phyloP scores from a whole-genome alignment of 2,329 filamentous ascomycete genomes.

The Chalara sp. region DNA sequence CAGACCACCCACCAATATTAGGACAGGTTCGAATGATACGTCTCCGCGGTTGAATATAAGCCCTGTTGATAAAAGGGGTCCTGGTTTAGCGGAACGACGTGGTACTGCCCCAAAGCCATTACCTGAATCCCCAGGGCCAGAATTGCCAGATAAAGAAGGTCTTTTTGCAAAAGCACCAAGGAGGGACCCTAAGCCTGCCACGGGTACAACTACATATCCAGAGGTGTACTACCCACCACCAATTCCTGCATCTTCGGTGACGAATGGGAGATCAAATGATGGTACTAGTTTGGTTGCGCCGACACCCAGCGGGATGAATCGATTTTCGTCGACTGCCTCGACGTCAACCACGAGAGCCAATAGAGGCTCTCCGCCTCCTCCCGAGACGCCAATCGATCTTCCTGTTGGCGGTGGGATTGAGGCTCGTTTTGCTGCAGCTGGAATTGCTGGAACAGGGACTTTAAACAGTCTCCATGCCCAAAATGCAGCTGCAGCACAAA shows the following conservation, averaged over 20 bases:
- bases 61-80: constrained; percentile 49
- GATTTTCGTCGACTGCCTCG: constrained; percentile 76
- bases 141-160: constrained; percentile 68
- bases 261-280: constrained; percentile 12
- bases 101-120: constrained; percentile 77
- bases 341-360: constrained; percentile 89
- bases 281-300: constrained; percentile 20
- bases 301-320: constrained; percentile 43
- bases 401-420: constrained; percentile 77
- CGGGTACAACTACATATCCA: constrained; percentile 16
- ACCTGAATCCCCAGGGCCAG: constrained; percentile 74
- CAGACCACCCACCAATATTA: constrained; percentile 12
- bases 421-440: constrained; percentile 82
- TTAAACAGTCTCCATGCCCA: constrained; percentile 66
- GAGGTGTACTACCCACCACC: constrained; percentile 52
- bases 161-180: constrained; percentile 58
- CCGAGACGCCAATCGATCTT: constrained; percentile 81
- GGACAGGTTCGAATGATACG: constrained; percentile 26
- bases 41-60: constrained; percentile 24
- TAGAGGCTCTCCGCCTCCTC: constrained; percentile 87
- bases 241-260: constrained; percentile 22
- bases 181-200: constrained; percentile 32
- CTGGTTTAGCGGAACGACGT: constrained; percentile 71
- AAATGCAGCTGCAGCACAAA: constrained; percentile 75
- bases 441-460: constrained; percentile 80